A percentile compares a stretch with the other conserved stretches of the same genome.
Evolutionary conservation across 306 rosid species (phyloP).

Genomic region (Trichosanthes truncata): DNA sequence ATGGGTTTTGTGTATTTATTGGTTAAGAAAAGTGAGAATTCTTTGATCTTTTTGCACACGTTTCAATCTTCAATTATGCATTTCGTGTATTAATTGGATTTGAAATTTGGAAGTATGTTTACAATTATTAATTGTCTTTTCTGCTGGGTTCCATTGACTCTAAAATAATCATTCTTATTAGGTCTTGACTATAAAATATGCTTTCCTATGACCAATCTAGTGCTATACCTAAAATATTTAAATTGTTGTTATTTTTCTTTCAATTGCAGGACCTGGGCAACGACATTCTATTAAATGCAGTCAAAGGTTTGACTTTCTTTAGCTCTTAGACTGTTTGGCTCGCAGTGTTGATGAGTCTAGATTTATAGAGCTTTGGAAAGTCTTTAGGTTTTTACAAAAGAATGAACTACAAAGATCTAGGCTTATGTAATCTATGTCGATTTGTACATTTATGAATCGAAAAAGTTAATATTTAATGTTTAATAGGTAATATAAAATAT

Average conservation of each 20-base stretch:
- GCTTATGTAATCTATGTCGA: neutral
- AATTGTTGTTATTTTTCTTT: neutral
- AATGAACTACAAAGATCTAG: neutral
- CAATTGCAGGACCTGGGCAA: slow-evolving; percentile 66
- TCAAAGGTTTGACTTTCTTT: slow-evolving; percentile 46
- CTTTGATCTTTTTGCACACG: neutral
- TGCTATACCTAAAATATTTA: neutral
- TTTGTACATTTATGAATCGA: neutral
- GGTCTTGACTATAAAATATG: slow-evolving; percentile 1
- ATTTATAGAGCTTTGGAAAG: neutral
- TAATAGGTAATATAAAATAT: neutral
- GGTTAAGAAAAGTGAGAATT: neutral
- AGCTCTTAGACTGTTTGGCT: neutral
- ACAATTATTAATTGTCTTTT: neutral
- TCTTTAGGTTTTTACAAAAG: neutral
- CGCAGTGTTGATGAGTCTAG: neutral
- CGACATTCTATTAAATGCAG: slow-evolving; percentile 56
- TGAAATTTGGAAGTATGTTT: neutral
- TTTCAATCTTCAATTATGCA: neutral
- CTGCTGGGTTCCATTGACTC: neutral
- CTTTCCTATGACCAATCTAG: slow-evolving; percentile 3
- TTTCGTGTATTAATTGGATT: neutral
- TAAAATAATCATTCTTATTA: neutral
- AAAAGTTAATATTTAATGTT: neutral
- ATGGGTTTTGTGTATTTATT: slow-evolving; percentile 6